Base-by-base conservation (phyloP, 768 basidiomycete species). In the Amanita pseudoporphyria region DNA sequence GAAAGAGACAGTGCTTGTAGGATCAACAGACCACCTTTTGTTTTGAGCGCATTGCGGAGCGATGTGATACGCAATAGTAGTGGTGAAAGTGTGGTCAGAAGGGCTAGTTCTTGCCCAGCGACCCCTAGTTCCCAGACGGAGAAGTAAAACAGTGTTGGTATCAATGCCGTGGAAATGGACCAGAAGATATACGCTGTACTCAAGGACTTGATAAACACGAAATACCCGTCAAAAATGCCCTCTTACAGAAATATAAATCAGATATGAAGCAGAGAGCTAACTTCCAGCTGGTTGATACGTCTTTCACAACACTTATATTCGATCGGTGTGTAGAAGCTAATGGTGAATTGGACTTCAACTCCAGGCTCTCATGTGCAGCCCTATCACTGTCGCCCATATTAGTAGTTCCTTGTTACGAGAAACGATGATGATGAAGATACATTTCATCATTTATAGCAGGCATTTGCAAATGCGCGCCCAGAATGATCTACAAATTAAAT, bases 111-210 rank as follows among this genome's bases (percentile, higher is more conserved):
- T 31, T 83, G 78, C 4, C 92, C 92, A 9, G 86, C 79, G 26
- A 94, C 73, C 22, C 85, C 88, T 14, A 93, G 80, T 60, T 89
- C 77, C 91, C 91, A 93, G 16, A 95, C 80, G 21, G 87, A 91
- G 67, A 90, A 94, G 66, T 93, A 94, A 69, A 94, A 94, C 3
- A 94, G 70, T 3, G 86, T 81, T 1, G 84, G 82, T 5, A 83
- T 76, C 16, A 92, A 77, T 3, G 80, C 74, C 1, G 91, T 93
- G 61, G 87, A 80, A 42, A 87, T 73, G 1, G 89, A 86, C 86
- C 87, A 90, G 63, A 84, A 88, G 14, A 85, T 68, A 59, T 82
- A 89, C 3, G 84, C 87, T 89, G 49, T 38, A 30, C 31, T n/a
- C 26, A 24, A 24, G 10, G 41, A 35, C 42, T 60, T 35, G 57